phyloP scores from a whole-genome alignment of 345 rosid genomes.

The Arabis alpina region DNA sequence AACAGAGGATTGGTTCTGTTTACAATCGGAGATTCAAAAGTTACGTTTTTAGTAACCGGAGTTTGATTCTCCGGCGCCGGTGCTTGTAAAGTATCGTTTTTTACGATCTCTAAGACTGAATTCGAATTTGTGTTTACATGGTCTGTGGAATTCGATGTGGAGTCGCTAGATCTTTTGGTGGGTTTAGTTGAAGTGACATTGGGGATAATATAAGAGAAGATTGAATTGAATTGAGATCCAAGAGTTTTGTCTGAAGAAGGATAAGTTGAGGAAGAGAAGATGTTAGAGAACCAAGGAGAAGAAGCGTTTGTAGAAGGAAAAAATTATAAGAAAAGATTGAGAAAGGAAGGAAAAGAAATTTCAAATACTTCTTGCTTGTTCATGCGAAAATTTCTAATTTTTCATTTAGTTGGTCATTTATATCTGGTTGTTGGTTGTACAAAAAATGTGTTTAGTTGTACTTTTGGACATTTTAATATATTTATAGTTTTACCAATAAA shows the following conservation, averaged over 20 bases:
- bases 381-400: too few relatives aligned
- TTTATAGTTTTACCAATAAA: too few relatives aligned
- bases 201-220: constrained; percentile 57
- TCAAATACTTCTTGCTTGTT: too few relatives aligned
- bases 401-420: too few relatives aligned
- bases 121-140: constrained; percentile 33
- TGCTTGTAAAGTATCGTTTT: constrained; percentile 26
- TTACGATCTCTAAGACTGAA: background rate
- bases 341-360: too few relatives aligned
- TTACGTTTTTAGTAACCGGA: constrained; percentile 40
- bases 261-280: constrained; percentile 43
- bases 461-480: too few relatives aligned
- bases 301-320: constrained; percentile 69
- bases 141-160: constrained; percentile 26
- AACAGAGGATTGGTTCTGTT: constrained; percentile 30
- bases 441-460: too few relatives aligned
- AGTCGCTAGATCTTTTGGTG: constrained; percentile 32
- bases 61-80: constrained; percentile 35
- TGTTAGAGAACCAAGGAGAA: constrained; percentile 69
- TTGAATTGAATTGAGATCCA: constrained; percentile 57
- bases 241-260: constrained; percentile 34
- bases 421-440: too few relatives aligned
- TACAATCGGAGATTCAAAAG: constrained; percentile 31
- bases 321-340: constrained; percentile 27
- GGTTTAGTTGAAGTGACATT: constrained; percentile 49